Evolutionary conservation across 2,329 filamentous ascomycete species (phyloP).

Genomic region (Epichloe aotearoae): DNA sequence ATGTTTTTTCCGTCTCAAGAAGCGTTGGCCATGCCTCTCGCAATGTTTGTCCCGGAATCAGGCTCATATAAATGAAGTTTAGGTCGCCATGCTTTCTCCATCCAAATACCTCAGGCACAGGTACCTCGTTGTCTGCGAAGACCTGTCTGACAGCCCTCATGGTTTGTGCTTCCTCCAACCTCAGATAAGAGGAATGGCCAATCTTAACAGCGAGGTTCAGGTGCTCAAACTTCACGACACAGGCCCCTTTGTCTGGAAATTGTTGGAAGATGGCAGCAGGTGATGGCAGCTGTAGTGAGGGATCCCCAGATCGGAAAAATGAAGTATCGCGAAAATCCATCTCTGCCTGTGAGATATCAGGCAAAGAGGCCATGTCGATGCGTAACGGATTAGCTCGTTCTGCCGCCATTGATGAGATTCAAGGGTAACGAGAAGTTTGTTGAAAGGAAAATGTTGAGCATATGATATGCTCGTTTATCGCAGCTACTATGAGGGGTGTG

Average conservation of each 20-base stretch:
- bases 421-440: background rate
- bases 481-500: too few species aligned
- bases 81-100: background rate
- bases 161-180: background rate
- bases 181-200: background rate
- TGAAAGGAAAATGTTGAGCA: too few species aligned
- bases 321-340: background rate
- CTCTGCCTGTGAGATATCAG: background rate
- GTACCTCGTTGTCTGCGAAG: background rate
- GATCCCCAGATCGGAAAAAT: background rate
- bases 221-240: background rate
- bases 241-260: background rate
- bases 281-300: background rate
- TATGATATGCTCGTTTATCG: too few species aligned
- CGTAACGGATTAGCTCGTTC: background rate
- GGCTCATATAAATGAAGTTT: constrained; percentile 12
- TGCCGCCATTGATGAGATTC: background rate
- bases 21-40: constrained; percentile 10
- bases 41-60: constrained; percentile 9
- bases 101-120: background rate
- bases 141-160: background rate
- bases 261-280: background rate
- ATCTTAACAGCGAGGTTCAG: background rate
- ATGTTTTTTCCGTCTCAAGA: constrained; percentile 9
- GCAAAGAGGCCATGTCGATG: background rate